Base-by-base conservation (phyloP, 495 filamentous ascomycete species). In the Xylaria flabelliformis region DNA sequence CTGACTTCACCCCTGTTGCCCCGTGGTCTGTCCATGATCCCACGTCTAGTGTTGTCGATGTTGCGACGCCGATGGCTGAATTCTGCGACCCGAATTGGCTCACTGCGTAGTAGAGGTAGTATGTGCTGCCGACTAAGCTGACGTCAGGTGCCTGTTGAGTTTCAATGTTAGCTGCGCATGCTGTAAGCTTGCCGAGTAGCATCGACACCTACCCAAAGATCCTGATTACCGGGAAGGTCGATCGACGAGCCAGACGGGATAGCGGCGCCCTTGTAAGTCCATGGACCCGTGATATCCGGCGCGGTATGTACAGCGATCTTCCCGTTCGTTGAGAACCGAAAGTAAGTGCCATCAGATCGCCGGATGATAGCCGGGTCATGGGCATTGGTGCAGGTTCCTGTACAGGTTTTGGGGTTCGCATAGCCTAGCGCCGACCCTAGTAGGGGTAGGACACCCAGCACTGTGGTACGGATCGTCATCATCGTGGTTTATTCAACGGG, bases 91-190 rank as follows among this genome's bases (percentile, higher is more conserved):
- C 91, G 67, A 92, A 90, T 36, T 85, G 83, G 46, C 85, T 88
- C 59, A 93, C 86, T 0, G 88, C 83, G 80, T 94, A 95, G 85
- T 92, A 94, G 73, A 92, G 84, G 76, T 91, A 90, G 82, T 93
- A 94, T 0, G 81, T 83, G 17, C 78, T 78, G 50, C 84, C 85
- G 1, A 91, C 78, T 42, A 87, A 79, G 67, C 83, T 76, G 34
- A 93, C 87, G 74, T 93, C 91, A 0, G 91, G 91, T 2, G 92
- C 92, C 91, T 91, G 77, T 39, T 34, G 13, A 44, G 13, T 29
- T 19, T 0, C 5, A 13, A 17, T 46, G 7, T 63, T 56, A 64
- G 61, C 61, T 51, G 53, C 39, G 15, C 29, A 32, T 36, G 0
- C 1, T 29, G 26, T 21, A 53, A 2, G 9, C 2, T 42, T 13